Conservation (phyloP, 2,329 filamentous ascomycete species). For the Diaporthe citri region DNA sequence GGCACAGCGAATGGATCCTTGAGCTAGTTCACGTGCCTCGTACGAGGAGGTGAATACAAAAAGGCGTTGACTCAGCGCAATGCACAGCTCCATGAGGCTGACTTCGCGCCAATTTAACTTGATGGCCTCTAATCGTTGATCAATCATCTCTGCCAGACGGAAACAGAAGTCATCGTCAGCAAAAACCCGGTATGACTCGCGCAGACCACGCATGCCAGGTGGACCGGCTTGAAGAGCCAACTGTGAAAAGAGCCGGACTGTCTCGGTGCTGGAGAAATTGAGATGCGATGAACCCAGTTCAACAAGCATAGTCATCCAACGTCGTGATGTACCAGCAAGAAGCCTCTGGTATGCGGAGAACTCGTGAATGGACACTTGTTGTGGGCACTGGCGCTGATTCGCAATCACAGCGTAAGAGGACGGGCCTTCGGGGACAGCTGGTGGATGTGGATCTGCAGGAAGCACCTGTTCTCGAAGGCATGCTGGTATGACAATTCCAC, state of each 20-base stretch:
- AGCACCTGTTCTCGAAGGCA: constrained; percentile 41
- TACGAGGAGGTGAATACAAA: constrained; percentile 43
- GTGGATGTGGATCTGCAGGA: constrained; percentile 16
- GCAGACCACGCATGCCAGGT: constrained; percentile 48
- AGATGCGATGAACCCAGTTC: constrained; percentile 67
- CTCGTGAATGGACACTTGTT: constrained; percentile 62
- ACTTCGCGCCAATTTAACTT: constrained; percentile 70
- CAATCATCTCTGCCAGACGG: constrained; percentile 61
- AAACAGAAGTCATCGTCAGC: constrained; percentile 62
- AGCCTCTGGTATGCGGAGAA: constrained; percentile 65
- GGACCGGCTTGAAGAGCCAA: constrained; percentile 70
- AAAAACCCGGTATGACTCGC: constrained; percentile 64
- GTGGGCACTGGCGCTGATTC: constrained; percentile 61
- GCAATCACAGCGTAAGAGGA: constrained; percentile 68
- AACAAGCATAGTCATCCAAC: constrained; percentile 62
- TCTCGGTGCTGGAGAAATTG: constrained; percentile 70
- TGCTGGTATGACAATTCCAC: constrained; percentile 42
- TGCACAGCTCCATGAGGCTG: constrained; percentile 68
- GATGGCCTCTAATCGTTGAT: constrained; percentile 57
- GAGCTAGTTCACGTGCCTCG: constrained; percentile 40
- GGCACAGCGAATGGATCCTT: constrained; percentile 54
- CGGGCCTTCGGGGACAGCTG: constrained; percentile 53
- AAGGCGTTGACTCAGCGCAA: constrained; percentile 62
- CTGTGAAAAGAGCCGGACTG: constrained; percentile 62
- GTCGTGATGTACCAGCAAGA: constrained; percentile 57